A percentile compares a stretch with the other conserved stretches of the same genome.
Conservation (phyloP, 768 basidiomycete species). For the Mycena leptocephala region DNA sequence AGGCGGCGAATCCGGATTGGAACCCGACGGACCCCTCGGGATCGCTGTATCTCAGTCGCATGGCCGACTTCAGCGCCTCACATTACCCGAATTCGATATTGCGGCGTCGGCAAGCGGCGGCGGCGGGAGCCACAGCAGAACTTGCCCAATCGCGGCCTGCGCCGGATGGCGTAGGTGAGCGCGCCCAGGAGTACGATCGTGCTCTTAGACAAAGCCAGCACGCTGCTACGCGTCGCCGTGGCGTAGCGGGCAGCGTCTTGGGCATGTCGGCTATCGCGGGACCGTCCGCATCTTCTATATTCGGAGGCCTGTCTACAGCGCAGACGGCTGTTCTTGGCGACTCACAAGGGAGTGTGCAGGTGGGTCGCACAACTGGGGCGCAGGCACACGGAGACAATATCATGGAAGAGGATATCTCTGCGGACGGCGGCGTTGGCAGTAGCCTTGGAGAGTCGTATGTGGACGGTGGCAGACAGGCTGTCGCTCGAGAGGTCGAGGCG, state of each 20-base stretch:
- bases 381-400: constrained; percentile 39
- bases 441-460: constrained; percentile 84
- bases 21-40: constrained; percentile 92
- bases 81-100: constrained; percentile 57
- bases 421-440: constrained; percentile 73
- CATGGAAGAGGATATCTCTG: constrained; percentile 63
- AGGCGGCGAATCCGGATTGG: constrained; percentile 97
- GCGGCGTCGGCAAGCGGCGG: constrained; percentile 43
- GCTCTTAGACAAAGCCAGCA: constrained; percentile 81
- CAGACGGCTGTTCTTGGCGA: constrained; percentile 85
- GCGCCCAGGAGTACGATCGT: constrained; percentile 83
- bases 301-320: constrained; percentile 69
- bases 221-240: constrained; percentile 65
- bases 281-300: constrained; percentile 62
- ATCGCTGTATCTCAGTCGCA: constrained; percentile 90
- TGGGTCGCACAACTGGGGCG: constrained; percentile 26
- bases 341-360: constrained; percentile 73
- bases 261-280: constrained; percentile 64
- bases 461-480: constrained; percentile 70
- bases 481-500: constrained; percentile 61
- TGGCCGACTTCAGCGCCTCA: constrained; percentile 78
- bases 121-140: constrained; percentile 22
- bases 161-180: constrained; percentile 61
- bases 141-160: constrained; percentile 45
- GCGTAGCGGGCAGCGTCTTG: constrained; percentile 63